Percentiles rank a stretch among this genome's conserved stretches.
Evolutionary conservation across 139 green algal genomes (phyloP).

Genomic region (Tetradesmus lagerheimii): DNA sequence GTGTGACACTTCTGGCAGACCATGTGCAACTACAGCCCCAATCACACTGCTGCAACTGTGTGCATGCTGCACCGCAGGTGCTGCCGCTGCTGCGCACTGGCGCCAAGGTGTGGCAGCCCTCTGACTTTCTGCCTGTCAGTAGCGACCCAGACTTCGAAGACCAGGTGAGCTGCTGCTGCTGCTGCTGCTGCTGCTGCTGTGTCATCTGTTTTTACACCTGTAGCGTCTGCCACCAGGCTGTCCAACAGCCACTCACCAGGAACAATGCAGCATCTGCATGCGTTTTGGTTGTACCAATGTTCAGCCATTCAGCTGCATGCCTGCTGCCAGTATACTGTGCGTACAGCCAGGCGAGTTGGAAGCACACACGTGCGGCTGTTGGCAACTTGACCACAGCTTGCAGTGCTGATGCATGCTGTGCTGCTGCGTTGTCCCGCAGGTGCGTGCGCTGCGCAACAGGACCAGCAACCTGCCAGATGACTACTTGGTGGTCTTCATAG

Average conservation of each 20-base stretch:
- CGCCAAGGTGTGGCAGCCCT: constrained; percentile 95
- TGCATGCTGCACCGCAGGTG: constrained; percentile 59
- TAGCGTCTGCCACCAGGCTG: too few relatives aligned
- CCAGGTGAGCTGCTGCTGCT: constrained; percentile 61
- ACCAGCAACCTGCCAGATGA: constrained; percentile 90
- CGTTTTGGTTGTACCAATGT: too few relatives aligned
- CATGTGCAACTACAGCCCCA: too few relatives aligned
- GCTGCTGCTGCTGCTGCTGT: not conserved
- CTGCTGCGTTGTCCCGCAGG: constrained; percentile 56
- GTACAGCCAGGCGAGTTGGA: too few relatives aligned
- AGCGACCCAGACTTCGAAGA: constrained; percentile 92
- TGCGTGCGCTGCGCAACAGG: constrained; percentile 89
- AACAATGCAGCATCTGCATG: too few relatives aligned
- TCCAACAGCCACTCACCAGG: too few relatives aligned
- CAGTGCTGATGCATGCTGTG: not conserved
- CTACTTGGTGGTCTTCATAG: constrained; percentile 95
- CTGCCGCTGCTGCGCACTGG: constrained; percentile 84
- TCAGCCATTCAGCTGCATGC: too few relatives aligned
- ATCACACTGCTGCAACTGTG: not conserved
- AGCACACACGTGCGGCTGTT: too few relatives aligned
- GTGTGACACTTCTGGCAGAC: too few relatives aligned
- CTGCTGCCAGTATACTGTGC: too few relatives aligned
- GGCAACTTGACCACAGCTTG: too few relatives aligned
- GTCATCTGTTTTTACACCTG: not conserved
- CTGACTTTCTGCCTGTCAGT: constrained; percentile 93